Base-by-base conservation (phyloP, 441 rosid genomes). In the Erodium trifolium region DNA sequence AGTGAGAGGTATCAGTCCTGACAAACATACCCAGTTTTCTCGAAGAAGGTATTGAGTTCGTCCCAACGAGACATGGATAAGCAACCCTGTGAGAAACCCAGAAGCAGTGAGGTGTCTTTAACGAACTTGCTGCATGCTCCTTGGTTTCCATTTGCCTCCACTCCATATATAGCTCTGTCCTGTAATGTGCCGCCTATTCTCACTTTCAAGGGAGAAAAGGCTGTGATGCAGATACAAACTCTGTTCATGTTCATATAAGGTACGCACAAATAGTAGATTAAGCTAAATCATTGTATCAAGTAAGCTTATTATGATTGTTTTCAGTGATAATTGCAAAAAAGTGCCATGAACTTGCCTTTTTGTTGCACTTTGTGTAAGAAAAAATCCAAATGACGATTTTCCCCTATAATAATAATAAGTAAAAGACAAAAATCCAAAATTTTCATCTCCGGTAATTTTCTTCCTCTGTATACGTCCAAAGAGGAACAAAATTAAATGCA, bases 151-250 rank as follows among this genome's bases (percentile, higher is more conserved):
- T 45, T 11, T 9, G n/a, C 91, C 71, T 77, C 81, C 23, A 86
- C 85, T 37, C 80, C 86, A 78, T 92, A 92, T 69, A 84, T 74
- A 65, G 88, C 96, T 74, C 85, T 81, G 70, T 94, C 98, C 82
- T 95, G 99, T 79, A 92, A 82, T 73, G 89, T 82, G 34, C 99
- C 98, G 3, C 99, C 99, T 68, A 95, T 66, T 86, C 97, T 88
- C 66, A 95, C 87, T 86, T 90, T 90, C 83, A 95, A 70, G 27
- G 97, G 95, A 27, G 94, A 84, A 84, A 92, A 95, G 34, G 88
- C 99, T 92, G 93, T 73, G 67, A 35, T 62, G 75, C 67, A 66
- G 4, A 43, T 29, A 27, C 6, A 51, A 71, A 4, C 2, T 23
- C 19, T 43, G 1, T 2, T 23, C 8, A 9, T 57, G n/a, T 63